Evolutionary conservation across 768 basidiomycete genomes (phyloP), one percentile per base, ranked within the genome.

Genomic region (Lentinus tigrinus): DNA sequence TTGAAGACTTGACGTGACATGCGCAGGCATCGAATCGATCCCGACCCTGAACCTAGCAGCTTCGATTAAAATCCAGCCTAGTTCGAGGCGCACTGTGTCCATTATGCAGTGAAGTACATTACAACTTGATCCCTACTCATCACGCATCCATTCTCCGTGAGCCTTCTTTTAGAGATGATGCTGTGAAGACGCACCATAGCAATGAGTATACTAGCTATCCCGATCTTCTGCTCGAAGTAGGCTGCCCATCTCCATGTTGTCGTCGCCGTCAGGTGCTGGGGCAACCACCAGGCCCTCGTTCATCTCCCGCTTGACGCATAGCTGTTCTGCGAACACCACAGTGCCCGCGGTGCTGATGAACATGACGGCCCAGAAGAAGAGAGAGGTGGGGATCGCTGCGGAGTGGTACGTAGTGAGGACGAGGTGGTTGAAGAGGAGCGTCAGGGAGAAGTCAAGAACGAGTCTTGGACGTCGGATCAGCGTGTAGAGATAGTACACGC

Each of bases 391-490:
- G 68, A 89, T 72, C 14, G 85, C 80, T 13, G 85, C 83, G 3
- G 93, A 84, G 71, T 93, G 94, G 75, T 98, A 98, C 37, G 93
- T 95, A 53, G 97, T 96, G 60, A 98, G 77, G 54, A 98, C 88
- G 57, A 96, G 77, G 72, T 99, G 97, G 70, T 88, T 91, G 80
- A 96, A 91, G 47, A 91, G 75, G 47, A 98, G 83, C 0, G 97
- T 98, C 58, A 96, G 72, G 9, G 93, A 81, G 73, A 97, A 97
- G 75, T 99, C 97, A 65, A 99, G 87, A 68, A 98, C 89, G 65
- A 96, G 82, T 21, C 96, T 91, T 37, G 97, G 97, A 47, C 93
- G 83, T 47, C 94, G 88, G 70, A 99, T 81, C 67, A 99, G 79
- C 61, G 82, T 80, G 73, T 92, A 98, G 9, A 98, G 79, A 69